Percentiles rank a stretch among this genome's conserved stretches.
Conservation (phyloP, 139 green algal species). For the Edaphochlamys debaryana region DNA sequence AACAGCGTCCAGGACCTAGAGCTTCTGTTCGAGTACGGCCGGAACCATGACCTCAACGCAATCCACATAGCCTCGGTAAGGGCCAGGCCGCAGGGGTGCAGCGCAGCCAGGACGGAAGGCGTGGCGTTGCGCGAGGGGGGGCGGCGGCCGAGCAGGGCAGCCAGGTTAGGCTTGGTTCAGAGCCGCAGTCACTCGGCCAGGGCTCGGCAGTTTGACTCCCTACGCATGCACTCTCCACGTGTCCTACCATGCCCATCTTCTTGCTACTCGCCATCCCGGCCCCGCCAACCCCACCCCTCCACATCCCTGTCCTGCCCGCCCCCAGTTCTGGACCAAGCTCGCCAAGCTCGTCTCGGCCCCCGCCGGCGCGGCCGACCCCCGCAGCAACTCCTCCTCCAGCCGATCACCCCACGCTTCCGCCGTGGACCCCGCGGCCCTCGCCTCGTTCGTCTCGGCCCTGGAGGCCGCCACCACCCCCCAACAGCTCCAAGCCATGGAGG, state of each 20-base stretch:
- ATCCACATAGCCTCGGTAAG: conserved; percentile 28
- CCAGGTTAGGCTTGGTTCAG: too few relatives aligned
- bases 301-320: background rate
- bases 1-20: background rate
- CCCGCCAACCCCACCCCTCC: too few relatives aligned
- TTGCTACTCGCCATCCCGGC: too few relatives aligned
- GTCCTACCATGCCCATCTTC: too few relatives aligned
- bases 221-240: too few relatives aligned
- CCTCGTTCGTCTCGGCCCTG: background rate
- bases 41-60: background rate
- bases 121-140: too few relatives aligned
- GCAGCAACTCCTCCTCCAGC: background rate
- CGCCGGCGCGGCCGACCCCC: background rate
- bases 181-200: too few relatives aligned
- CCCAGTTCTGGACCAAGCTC: conserved; percentile 18
- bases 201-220: too few relatives aligned
- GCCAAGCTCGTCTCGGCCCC: background rate
- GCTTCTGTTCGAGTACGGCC: background rate
- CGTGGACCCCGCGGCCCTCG: background rate
- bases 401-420: too few relatives aligned
- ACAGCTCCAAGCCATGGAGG: conserved; percentile 1
- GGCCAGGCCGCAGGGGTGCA: too few relatives aligned
- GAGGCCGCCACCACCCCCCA: background rate
- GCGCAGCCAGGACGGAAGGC: too few relatives aligned
- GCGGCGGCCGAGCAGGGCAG: too few relatives aligned